A percentile compares a stretch with the other conserved stretches of the same genome.
phyloP scores from a whole-genome alignment of 192 early-diverging fungal species.

The Coemansia sp. region DNA sequence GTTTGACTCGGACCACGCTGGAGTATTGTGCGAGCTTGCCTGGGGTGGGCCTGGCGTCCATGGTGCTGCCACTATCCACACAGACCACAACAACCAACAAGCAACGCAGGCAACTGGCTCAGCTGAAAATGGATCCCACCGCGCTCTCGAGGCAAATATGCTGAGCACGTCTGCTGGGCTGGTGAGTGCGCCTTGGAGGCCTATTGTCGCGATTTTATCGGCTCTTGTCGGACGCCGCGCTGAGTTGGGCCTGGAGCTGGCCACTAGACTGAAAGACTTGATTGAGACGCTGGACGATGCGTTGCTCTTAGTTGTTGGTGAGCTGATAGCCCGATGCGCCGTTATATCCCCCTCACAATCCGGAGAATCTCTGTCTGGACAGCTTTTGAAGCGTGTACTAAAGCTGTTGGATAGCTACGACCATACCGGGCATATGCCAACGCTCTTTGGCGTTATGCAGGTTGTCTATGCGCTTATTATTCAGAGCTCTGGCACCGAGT shows the following conservation, averaged over 20 bases:
- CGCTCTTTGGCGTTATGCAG: conserved; percentile 32
- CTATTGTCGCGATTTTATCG: conserved; percentile 14
- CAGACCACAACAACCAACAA: neutral
- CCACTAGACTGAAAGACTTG: conserved; percentile 1
- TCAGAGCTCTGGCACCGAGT: neutral
- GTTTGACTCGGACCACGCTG: conserved; percentile 15
- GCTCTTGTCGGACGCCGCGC: conserved; percentile 4
- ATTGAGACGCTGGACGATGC: conserved; percentile 21
- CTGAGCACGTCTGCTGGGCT: conserved; percentile 8
- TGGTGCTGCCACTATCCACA: neutral
- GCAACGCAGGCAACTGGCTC: conserved; percentile 10
- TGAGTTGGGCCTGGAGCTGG: conserved; percentile 1
- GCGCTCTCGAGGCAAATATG: conserved; percentile 27
- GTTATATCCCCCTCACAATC: neutral
- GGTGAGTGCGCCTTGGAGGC: conserved; percentile 8
- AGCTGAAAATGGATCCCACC: neutral
- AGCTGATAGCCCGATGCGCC: conserved; percentile 21
- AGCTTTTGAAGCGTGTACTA: conserved; percentile 30
- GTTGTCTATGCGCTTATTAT: conserved; percentile 13
- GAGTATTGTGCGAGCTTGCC: conserved; percentile 26
- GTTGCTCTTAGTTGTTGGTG: conserved; percentile 27
- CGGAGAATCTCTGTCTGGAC: neutral
- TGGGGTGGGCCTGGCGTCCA: neutral
- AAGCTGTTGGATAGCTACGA: conserved; percentile 27
- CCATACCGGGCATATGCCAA: conserved; percentile 38